Conservation (phyloP, 2,329 filamentous ascomycete species). For the Chaetomium strumarium region DNA sequence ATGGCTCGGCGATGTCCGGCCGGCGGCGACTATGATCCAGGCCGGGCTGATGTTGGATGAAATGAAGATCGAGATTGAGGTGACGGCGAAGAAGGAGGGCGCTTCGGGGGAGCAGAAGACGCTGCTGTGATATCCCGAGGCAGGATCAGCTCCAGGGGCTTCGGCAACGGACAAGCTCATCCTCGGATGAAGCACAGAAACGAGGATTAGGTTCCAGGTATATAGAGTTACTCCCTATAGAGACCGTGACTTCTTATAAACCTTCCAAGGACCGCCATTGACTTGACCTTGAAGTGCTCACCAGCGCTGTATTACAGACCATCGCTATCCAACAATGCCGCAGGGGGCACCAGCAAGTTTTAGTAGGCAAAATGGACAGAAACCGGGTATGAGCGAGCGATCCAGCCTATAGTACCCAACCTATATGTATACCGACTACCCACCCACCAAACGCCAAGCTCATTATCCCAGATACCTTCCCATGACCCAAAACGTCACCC, state of each 20-base stretch:
- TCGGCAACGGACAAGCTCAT: no score
- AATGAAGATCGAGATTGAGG: constrained; percentile 37
- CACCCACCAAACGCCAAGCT: not conserved
- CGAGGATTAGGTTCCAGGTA: not conserved
- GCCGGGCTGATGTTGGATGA: constrained; percentile 44
- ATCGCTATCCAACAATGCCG: not conserved
- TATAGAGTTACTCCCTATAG: no score
- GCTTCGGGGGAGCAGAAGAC: not conserved
- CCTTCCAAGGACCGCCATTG: not conserved
- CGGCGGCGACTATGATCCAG: constrained; percentile 50
- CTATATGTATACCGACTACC: not conserved
- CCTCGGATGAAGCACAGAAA: not conserved
- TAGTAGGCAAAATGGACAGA: not conserved
- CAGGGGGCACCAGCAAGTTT: not conserved
- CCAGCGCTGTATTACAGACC: not conserved
- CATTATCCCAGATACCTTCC: not conserved
- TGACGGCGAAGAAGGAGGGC: constrained; percentile 27
- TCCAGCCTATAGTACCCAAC: not conserved
- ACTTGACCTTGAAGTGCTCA: not conserved
- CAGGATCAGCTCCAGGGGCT: no score
- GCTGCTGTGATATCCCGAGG: not conserved
- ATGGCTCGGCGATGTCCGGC: constrained; percentile 45
- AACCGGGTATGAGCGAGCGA: not conserved
- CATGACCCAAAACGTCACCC: not conserved
- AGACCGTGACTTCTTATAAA: not conserved